Evolutionary conservation across 129 eudicot genomes (phyloP), one percentile per base, ranked within the genome.

Genomic region (Calendula officinalis): DNA sequence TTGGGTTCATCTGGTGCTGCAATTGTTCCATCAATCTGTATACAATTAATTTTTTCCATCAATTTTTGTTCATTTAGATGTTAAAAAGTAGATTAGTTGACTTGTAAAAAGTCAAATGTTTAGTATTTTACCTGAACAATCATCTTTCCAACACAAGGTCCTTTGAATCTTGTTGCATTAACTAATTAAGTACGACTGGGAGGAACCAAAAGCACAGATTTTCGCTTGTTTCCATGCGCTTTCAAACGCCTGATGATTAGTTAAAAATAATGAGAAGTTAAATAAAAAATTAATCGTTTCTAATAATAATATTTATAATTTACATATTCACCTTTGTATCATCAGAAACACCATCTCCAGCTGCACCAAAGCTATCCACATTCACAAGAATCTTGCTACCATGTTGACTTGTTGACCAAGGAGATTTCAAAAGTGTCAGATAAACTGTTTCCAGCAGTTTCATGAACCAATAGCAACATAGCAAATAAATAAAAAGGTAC

Each of bases 1-100:
- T 82, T 83, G 33, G 94, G 96, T 35, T 85, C 95, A 60, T 73
- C 90, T 62, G 96, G 98, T 57, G 98, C 96, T 70, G 83, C 48
- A 67, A 88, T 79, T 38, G 88, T 82, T 65, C 98, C 98, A 39
- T 91, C 96, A 46, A 88, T 81, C 96, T 91, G 81, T 50, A 65
- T 4, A 56, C 58, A 57, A 27, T 49, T 9, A 3, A n/a, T n/a
- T n/a, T n/a, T 8, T 8, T 37, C 17, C 45, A 40, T 32, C 27
- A 66, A 22, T 22, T 52, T 48, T 14, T 32, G 58, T 36, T 63
- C 55, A 34, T 34, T 48, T 56, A 15, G 46, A 64, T 35, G 57
- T 16, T 37, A 50, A n/a, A 51, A 27, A 17, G 13, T 50, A 50
- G 42, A 15, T 50, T 35, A 37, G 22, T 5, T 22, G 16, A 60